Conservation (phyloP, 1,284 basidiomycete species). For the Leccinum griseonigrum region DNA sequence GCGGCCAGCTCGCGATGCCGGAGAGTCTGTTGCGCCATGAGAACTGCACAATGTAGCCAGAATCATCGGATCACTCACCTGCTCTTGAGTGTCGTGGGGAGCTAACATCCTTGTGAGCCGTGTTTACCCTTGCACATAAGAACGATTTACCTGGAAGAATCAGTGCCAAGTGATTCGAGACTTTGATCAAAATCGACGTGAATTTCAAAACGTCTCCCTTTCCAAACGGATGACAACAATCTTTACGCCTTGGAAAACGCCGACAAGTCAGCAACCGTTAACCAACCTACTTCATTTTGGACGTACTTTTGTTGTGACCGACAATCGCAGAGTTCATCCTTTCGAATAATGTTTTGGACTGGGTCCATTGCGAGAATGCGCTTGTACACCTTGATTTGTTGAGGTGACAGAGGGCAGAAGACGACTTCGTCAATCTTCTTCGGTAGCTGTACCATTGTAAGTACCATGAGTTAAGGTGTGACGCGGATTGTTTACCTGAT, state of each 20-base stretch:
- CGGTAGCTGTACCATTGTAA: conserved; percentile 55
- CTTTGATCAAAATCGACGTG: conserved; percentile 76
- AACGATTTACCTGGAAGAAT: conserved; percentile 65
- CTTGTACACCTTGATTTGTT: conserved; percentile 71
- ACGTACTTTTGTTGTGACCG: conserved; percentile 54
- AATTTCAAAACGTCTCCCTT: conserved; percentile 68
- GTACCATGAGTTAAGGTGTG: not conserved
- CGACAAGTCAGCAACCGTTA: conserved; percentile 7
- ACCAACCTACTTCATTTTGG: not conserved
- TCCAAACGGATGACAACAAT: conserved; percentile 63
- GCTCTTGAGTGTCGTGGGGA: conserved; percentile 60
- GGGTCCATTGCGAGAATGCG: conserved; percentile 57
- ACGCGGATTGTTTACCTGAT: conserved; percentile 45
- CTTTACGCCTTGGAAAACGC: conserved; percentile 47
- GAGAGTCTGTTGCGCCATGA: conserved; percentile 38
- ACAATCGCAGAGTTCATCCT: conserved; percentile 73
- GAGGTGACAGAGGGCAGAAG: conserved; percentile 76
- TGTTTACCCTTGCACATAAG: not conserved
- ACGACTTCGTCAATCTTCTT: conserved; percentile 84
- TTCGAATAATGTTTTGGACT: conserved; percentile 64
- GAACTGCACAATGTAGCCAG: not conserved
- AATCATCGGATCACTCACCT: conserved; percentile 39
- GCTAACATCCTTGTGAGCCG: conserved; percentile 36
- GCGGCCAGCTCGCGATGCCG: conserved; percentile 60
- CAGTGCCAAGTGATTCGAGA: conserved; percentile 82